Base-by-base conservation (phyloP, 805 yeast species). In the Blastobotrys robertii region DNA sequence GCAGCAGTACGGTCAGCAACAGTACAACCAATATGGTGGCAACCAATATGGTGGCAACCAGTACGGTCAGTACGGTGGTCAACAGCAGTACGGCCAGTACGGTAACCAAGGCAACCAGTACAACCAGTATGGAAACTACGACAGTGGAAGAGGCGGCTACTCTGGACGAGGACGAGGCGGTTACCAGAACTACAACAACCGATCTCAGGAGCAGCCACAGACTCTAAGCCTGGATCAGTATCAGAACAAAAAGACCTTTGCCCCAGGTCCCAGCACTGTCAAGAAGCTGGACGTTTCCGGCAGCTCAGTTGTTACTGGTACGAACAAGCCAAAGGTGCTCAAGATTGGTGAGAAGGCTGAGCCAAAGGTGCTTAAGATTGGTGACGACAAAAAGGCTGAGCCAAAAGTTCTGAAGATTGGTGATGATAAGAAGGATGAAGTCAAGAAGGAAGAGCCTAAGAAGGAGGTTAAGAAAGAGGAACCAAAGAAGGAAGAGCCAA, bases 161-260 rank as follows among this genome's bases (percentile, higher is more conserved):
- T 40, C 41, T 34, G 38, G 34, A 14, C 39, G 43, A 8, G 36
- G 35, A 13, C 12, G 47, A 22, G 44, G 43, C 8, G 45, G 52
- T 33, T 46, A 54, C 44, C 57, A 49, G 8, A 52, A 53, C 37
- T 48, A 50, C 41, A 45, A 51, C 41, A 49, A 44, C 5, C 45
- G 30, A 12, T 53, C 35, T 15, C 50, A 44, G 33, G 50, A 62
- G 46, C 61, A 60, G 46, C 60, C 56, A 46, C 69, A 68, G 54
- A 80, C 79, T 48, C 78, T 84, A 85, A 74, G 88, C 33, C 70
- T 85, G 54, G 94, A 86, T 42, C 94, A 84, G 51, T 85, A 77
- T 66, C 81, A 83, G 44, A 45, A 43, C 37, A 39, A 50, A 43
- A 45, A 51, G 46, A 47, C 46, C 34, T 36, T 41, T 25, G 31